These are phyloP conservation scores for Colletotrichum incanum DNA, from an alignment of 2,329 filamentous ascomycete species.

Conservation along the genomic window DNA sequence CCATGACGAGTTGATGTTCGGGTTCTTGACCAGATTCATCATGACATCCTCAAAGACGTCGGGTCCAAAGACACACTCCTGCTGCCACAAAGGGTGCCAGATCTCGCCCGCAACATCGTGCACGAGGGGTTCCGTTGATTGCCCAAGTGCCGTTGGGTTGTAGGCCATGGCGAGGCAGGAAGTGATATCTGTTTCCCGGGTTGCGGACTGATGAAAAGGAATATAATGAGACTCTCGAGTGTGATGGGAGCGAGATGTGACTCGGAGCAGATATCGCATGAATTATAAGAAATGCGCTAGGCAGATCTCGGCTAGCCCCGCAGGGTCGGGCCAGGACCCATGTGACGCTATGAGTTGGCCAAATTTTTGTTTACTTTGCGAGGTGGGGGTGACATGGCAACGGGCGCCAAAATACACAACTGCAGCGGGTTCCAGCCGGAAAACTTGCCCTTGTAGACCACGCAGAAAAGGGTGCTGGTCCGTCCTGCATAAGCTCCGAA, in stretches of 20 bases:
- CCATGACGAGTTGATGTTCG: conserved; percentile 84
- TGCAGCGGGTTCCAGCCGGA: conserved; percentile 7
- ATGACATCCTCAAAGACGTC: conserved; percentile 77
- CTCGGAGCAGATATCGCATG: conserved; percentile 36
- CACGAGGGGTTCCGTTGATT: conserved; percentile 53
- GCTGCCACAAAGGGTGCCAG: conserved; percentile 71
- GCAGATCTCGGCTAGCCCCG: conserved; percentile 31
- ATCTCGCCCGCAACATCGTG: conserved; percentile 53
- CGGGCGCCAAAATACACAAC: conserved; percentile 39
- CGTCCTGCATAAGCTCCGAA: conserved; percentile 41
- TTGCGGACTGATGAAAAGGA: conserved; percentile 27
- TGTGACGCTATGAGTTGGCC: conserved; percentile 40
- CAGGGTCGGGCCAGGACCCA: conserved; percentile 26
- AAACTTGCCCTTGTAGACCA: conserved; percentile 34
- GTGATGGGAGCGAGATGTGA: conserved; percentile 32
- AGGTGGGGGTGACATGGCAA: conserved; percentile 45
- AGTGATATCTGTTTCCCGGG: conserved; percentile 26
- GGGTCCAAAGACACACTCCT: conserved; percentile 74
- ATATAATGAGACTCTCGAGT: conserved; percentile 23
- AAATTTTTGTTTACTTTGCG: conserved; percentile 44
- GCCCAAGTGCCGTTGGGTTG: conserved; percentile 53
- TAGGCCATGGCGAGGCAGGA: conserved; percentile 50
- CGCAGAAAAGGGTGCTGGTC: conserved; percentile 39
- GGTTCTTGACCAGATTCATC: conserved; percentile 83
- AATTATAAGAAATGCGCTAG: conserved; percentile 28